Conservation (phyloP, 2,329 filamentous ascomycete species). For the Microcyclospora tardicrescens region DNA sequence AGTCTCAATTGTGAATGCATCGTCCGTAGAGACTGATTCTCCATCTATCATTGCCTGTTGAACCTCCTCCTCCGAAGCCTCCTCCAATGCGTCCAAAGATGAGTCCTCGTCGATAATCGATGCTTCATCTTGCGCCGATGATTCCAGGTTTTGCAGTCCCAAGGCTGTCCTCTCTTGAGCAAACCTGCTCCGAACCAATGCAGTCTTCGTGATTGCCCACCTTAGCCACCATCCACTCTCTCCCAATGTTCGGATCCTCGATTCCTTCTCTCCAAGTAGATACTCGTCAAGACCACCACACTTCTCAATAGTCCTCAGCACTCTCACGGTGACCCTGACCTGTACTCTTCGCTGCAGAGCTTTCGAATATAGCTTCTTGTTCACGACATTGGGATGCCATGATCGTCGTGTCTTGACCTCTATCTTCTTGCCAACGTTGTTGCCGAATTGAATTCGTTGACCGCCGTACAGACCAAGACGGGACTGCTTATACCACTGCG, state of each 20-base stretch:
- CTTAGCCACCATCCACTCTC: slow-evolving; percentile 81
- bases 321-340: slow-evolving; percentile 55
- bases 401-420: slow-evolving; percentile 57
- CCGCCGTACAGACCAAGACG: slow-evolving; percentile 45
- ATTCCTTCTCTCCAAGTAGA: slow-evolving; percentile 65
- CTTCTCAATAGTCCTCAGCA: slow-evolving; percentile 57
- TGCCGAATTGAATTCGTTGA: slow-evolving; percentile 62
- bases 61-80: slow-evolving; percentile 3
- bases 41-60: slow-evolving; percentile 6
- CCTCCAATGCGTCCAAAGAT: slow-evolving; percentile 8
- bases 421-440: slow-evolving; percentile 57
- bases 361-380: slow-evolving; percentile 53
- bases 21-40: slow-evolving; percentile 14
- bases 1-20: slow-evolving; percentile 16
- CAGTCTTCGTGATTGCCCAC: slow-evolving; percentile 79
- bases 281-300: slow-evolving; percentile 86
- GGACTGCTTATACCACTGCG: slow-evolving; percentile 64
- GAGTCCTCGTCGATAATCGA: slow-evolving; percentile 5
- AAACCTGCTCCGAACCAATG: slow-evolving; percentile 52
- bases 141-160: slow-evolving; percentile 37
- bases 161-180: slow-evolving; percentile 50
- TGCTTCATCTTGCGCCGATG: slow-evolving; percentile 6
- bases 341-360: slow-evolving; percentile 51
- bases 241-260: slow-evolving; percentile 72
- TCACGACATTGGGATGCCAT: slow-evolving; percentile 63